phyloP scores from a whole-genome alignment of 2,329 filamentous ascomycete genomes.

The Phaeosphaeriaceae sp. region DNA sequence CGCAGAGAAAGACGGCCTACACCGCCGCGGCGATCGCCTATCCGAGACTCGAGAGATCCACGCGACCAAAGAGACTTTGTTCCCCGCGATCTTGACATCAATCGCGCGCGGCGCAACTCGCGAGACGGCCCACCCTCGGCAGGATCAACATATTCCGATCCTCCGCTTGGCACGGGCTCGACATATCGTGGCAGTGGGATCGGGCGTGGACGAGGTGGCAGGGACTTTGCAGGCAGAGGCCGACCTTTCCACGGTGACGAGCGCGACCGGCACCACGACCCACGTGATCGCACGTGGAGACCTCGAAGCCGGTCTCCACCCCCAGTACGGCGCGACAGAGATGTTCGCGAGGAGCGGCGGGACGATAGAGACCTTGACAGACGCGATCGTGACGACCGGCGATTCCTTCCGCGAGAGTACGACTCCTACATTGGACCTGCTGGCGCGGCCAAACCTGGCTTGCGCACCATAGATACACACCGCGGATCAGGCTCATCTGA shows the following conservation, averaged over 20 bases:
- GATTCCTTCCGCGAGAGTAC: slow-evolving; percentile 55
- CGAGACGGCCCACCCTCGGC: slow-evolving; percentile 76
- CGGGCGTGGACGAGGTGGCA: slow-evolving; percentile 57
- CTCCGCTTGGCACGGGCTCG: slow-evolving; percentile 63
- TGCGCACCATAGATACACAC: slow-evolving; percentile 40
- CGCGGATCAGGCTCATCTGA: slow-evolving; percentile 37
- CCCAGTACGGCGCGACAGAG: slow-evolving; percentile 60
- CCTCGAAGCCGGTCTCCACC: slow-evolving; percentile 68
- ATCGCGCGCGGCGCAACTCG: slow-evolving; percentile 71
- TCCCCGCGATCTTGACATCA: slow-evolving; percentile 70
- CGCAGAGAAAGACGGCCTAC: slow-evolving; percentile 68
- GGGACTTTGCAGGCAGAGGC: slow-evolving; percentile 49
- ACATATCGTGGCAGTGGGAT: slow-evolving; percentile 63
- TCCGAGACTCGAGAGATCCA: slow-evolving; percentile 61
- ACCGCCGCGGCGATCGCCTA: slow-evolving; percentile 69
- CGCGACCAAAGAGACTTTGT: slow-evolving; percentile 68
- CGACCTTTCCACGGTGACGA: slow-evolving; percentile 56
- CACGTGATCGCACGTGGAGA: slow-evolving; percentile 59
- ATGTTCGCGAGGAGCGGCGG: slow-evolving; percentile 48
- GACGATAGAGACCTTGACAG: slow-evolving; percentile 50
- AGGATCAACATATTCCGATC: slow-evolving; percentile 73
- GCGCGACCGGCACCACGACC: slow-evolving; percentile 58
- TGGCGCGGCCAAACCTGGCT: slow-evolving; percentile 35
- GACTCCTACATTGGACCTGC: slow-evolving; percentile 50
- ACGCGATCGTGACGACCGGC: slow-evolving; percentile 50